Conservation (phyloP, 2,329 filamentous ascomycete species). For the Fusarium sp. region DNA sequence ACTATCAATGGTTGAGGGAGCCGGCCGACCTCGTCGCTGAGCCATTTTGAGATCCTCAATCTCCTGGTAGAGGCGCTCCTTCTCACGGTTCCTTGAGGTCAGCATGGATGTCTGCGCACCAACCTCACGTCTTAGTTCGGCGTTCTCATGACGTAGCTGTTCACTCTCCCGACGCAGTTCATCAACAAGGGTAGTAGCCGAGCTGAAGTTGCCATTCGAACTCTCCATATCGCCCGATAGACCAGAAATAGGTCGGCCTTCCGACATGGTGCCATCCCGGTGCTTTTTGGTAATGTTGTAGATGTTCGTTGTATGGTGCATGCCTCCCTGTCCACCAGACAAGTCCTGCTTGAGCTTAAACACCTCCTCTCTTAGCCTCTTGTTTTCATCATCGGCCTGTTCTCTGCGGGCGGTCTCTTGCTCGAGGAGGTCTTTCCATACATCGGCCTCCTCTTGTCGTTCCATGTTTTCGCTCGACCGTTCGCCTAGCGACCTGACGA, state of each 20-base stretch:
- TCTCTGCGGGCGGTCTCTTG: conserved; percentile 90
- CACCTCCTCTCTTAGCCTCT: conserved; percentile 83
- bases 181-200: conserved; percentile 76
- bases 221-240: conserved; percentile 63
- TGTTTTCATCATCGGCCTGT: conserved; percentile 90
- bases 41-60: conserved; percentile 96
- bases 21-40: conserved; percentile 75
- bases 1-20: conserved; percentile 80
- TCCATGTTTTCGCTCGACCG: conserved; percentile 62
- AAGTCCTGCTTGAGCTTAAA: conserved; percentile 75
- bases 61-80: conserved; percentile 93
- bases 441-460: conserved; percentile 75
- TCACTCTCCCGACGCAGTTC: conserved; percentile 76
- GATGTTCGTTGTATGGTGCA: conserved; percentile 72
- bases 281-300: conserved; percentile 72
- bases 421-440: conserved; percentile 95
- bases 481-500: conserved; percentile 69
- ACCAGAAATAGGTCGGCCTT: conserved; percentile 62
- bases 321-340: conserved; percentile 49
- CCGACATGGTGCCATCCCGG: conserved; percentile 58
- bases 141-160: conserved; percentile 89
- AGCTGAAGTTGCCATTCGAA: conserved; percentile 64
- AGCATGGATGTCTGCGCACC: conserved; percentile 98
- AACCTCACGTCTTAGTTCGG: conserved; percentile 89
- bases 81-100: conserved; percentile 93